Base-by-base conservation (phyloP, 345 rosid genomes). In the Hypericum androsaemum region DNA sequence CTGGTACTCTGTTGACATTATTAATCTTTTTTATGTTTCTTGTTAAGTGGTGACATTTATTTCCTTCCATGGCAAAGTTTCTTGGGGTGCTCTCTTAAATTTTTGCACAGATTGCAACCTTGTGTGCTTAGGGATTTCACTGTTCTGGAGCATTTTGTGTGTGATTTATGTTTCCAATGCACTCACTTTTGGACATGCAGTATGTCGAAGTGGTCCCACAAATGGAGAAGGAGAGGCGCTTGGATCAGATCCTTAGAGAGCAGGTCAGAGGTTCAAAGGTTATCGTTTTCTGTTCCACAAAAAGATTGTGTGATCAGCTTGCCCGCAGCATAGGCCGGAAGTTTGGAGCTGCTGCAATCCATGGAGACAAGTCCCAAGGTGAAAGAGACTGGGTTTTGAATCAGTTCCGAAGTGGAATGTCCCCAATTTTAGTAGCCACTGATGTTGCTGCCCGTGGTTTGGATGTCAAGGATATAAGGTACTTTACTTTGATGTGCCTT, bases 401-500 rank as follows among this genome's bases (percentile, higher is more conserved):
- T 77, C 96, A 87, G 77, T 90, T 90, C 60, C 79, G 89, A 50
- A 76, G 74, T 16, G 98, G 96, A 45, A 84, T 70, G 64, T 74
- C 80, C 12, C 84, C 95, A 35, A 74, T 92, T 66, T 71, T 92
- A 61, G 95, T 92, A 62, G 98, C 98, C 59, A 92, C 98, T 39
- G 98, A 92, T 63, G 96, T 88, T 74, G 98, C 96, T 61, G 96
- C 98, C 45, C 83, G 96, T 44, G 96, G 98, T 44, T 88, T 92
- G 48, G 98, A 92, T 71, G 80, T 88, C 64, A 92, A 84, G 73
- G 96, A 90, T 61, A 82, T 90, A 69, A 76, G 95, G 98, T 87
- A 22, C 32, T 22, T 22, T 22, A 1, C 32, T 22, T 22, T 22
- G 32, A 22, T 22, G 32, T 22, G 32, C 32, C 32, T 22, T 1